phyloP scores from a whole-genome alignment of 2,329 filamentous ascomycete genomes.

The Talaromyces sp. region DNA sequence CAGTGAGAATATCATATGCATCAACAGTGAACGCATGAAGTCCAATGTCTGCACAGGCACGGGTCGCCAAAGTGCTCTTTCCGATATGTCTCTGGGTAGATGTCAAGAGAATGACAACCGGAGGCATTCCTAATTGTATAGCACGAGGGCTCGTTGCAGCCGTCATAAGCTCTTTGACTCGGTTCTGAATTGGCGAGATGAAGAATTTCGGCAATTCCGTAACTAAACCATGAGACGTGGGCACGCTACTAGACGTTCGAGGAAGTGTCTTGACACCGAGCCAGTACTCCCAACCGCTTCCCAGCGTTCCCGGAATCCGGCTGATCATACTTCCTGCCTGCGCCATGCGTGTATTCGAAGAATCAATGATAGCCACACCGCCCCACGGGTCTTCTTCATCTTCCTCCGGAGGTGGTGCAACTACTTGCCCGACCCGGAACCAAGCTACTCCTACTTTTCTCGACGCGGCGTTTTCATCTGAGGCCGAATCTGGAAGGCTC shows the following conservation, averaged over 20 bases:
- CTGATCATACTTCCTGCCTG: slow-evolving; percentile 84
- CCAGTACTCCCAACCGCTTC: slow-evolving; percentile 85
- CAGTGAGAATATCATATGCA: slow-evolving; percentile 89
- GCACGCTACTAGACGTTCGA: slow-evolving; percentile 29
- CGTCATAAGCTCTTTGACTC: slow-evolving; percentile 76
- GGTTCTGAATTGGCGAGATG: slow-evolving; percentile 59
- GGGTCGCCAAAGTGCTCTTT: slow-evolving; percentile 71
- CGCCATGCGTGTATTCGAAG: slow-evolving; percentile 79
- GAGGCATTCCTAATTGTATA: slow-evolving; percentile 79
- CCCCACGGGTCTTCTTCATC: slow-evolving; percentile 72
- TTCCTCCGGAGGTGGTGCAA: slow-evolving; percentile 41
- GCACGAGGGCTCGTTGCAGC: slow-evolving; percentile 85
- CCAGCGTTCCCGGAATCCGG: slow-evolving; percentile 68
- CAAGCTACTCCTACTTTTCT: slow-evolving; percentile 67
- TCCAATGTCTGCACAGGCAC: slow-evolving; percentile 81
- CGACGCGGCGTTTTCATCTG: slow-evolving; percentile 24
- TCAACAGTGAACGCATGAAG: slow-evolving; percentile 86
- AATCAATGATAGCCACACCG: slow-evolving; percentile 79
- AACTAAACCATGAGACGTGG: slow-evolving; percentile 31
- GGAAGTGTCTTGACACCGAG: slow-evolving; percentile 68
- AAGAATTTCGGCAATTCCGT: slow-evolving; percentile 39
- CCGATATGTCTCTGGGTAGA: slow-evolving; percentile 93
- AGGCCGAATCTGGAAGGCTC: slow-evolving; percentile 21
- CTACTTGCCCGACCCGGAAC: slow-evolving; percentile 82
- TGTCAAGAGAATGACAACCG: slow-evolving; percentile 78